Percentiles rank a stretch among this genome's conserved stretches.
These are phyloP conservation scores for Thuja plicata DNA, from an alignment of 83 land plant species.

Conservation along the genomic window DNA sequence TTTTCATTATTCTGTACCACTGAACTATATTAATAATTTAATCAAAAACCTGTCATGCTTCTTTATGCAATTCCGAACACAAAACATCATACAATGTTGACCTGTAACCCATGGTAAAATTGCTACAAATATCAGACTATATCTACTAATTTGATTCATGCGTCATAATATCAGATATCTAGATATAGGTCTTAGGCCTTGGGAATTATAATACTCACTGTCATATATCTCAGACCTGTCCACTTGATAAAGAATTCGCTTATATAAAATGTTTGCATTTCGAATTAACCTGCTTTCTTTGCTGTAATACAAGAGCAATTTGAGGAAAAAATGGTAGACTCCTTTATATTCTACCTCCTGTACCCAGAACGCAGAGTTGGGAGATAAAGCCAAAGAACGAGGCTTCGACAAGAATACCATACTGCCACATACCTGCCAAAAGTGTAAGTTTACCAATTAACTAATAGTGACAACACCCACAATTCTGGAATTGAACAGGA, in stretches of 20 bases:
- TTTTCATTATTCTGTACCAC: neutral
- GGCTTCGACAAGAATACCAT: constrained; percentile 72
- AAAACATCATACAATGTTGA: neutral
- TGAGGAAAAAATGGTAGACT: constrained; percentile 38
- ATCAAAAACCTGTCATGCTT: neutral
- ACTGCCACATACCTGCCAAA: constrained; percentile 43
- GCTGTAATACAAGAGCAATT: constrained; percentile 64
- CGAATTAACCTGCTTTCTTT: constrained; percentile 66
- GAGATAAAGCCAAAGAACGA: constrained; percentile 61
- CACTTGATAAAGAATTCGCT: constrained; percentile 62
- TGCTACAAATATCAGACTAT: neutral
- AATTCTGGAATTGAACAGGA: neutral
- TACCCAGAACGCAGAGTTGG: constrained; percentile 45
- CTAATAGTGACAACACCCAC: neutral
- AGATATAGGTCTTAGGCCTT: neutral
- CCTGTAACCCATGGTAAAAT: neutral
- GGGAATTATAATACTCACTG: constrained; percentile 31
- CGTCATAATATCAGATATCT: neutral
- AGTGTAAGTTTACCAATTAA: neutral
- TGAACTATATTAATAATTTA: neutral
- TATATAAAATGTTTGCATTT: constrained; percentile 57
- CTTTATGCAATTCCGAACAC: neutral
- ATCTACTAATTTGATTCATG: neutral
- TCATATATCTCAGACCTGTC: constrained; percentile 69
- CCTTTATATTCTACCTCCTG: constrained; percentile 67